Percentiles rank a stretch among this genome's conserved stretches.
Conservation (phyloP, 2,329 filamentous ascomycete genomes). For the Nannizziopsis barbatae region DNA sequence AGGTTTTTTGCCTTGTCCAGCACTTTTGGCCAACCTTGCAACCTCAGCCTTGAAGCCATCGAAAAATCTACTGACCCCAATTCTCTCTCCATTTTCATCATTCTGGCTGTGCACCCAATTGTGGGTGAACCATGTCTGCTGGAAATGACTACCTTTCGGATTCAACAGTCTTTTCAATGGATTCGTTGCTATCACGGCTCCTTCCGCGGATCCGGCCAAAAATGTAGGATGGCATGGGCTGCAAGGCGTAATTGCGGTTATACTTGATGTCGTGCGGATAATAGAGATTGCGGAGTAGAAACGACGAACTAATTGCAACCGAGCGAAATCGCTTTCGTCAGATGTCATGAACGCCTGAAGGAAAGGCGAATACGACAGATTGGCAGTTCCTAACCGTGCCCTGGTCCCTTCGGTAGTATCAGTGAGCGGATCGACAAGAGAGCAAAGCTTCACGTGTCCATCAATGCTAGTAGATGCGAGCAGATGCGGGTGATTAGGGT, state of each 20-base stretch:
- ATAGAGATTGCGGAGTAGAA: conserved; percentile 42
- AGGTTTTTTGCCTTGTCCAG: conserved; percentile 13
- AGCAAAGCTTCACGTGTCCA: conserved; percentile 45
- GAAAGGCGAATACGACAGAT: conserved; percentile 46
- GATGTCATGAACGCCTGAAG: conserved; percentile 43
- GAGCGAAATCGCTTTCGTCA: conserved; percentile 45
- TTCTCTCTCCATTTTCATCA: conserved; percentile 13
- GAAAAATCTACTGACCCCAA: conserved; percentile 34
- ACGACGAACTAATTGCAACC: conserved; percentile 40
- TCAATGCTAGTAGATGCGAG: conserved; percentile 44
- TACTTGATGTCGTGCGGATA: conserved; percentile 36
- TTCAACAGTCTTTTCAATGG: conserved; percentile 42
- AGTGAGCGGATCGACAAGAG: conserved; percentile 39
- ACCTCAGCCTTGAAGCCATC: conserved; percentile 36
- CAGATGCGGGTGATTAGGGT: conserved; percentile 43
- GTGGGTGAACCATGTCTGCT: conserved; percentile 48
- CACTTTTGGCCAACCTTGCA: conserved; percentile 24
- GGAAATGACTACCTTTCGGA: conserved; percentile 41
- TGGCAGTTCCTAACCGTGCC: conserved; percentile 39
- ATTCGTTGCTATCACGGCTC: conserved; percentile 42
- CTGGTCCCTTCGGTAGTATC: conserved; percentile 40
- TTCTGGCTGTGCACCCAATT: conserved; percentile 38
- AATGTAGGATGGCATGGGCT: conserved; percentile 43
- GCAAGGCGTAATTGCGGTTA: conserved; percentile 27
- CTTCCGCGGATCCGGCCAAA: conserved; percentile 43